phyloP scores from a whole-genome alignment of 176 grass and related monocot species.

The Elymus sibiricus region DNA sequence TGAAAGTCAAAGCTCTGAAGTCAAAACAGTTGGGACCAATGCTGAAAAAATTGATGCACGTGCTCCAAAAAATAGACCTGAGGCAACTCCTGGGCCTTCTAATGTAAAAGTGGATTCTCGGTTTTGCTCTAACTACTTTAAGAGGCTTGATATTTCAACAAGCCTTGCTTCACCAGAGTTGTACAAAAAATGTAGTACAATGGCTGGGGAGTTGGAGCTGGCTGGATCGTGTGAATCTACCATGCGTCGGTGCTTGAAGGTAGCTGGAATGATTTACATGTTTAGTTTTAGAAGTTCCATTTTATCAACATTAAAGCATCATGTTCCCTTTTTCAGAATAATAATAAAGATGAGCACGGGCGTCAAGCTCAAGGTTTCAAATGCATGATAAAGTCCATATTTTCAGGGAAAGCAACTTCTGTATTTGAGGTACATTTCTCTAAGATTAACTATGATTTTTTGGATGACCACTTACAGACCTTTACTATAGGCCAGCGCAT shows the following conservation, averaged over 20 bases:
- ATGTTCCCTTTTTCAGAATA: conserved; percentile 19
- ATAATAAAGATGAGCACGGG: not conserved
- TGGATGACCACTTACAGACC: too few species aligned
- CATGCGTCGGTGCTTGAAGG: conserved; percentile 22
- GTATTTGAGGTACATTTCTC: conserved; percentile 33
- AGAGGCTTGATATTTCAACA: conserved; percentile 30
- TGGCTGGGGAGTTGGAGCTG: not conserved
- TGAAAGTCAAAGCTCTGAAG: conserved; percentile 9
- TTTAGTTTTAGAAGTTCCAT: not conserved
- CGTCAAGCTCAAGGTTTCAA: conserved; percentile 9
- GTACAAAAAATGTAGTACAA: conserved; percentile 25
- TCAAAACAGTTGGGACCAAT: conserved; percentile 8
- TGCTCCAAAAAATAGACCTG: conserved; percentile 7
- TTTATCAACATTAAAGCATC: not conserved
- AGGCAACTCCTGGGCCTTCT: conserved; percentile 16
- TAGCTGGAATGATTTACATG: conserved; percentile 17
- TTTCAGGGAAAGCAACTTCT: conserved; percentile 1
- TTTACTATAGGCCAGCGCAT: not conserved
- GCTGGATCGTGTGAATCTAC: not conserved
- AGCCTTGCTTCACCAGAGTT: conserved; percentile 30
- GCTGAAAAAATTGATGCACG: not conserved
- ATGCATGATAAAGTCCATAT: conserved; percentile 28
- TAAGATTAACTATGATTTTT: not conserved
- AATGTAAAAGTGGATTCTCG: conserved; percentile 8
- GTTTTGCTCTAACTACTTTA: conserved; percentile 36